Conservation (phyloP, 495 filamentous ascomycete genomes). For the Aspergillus panamensis region DNA sequence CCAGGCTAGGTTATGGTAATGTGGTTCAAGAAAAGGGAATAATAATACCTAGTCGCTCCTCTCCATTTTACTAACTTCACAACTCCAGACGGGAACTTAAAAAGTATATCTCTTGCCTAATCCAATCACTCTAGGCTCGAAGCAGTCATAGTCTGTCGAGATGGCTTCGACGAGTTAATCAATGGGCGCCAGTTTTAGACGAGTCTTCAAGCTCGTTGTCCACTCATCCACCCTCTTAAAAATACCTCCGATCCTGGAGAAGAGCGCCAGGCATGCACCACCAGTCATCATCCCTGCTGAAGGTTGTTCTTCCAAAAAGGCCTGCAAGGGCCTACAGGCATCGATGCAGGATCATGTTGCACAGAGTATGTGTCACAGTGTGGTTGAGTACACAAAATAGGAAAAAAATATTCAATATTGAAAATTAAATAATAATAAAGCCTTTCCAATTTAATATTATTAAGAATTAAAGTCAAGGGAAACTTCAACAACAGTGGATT, state of each 20-base stretch:
- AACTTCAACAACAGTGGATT: background rate
- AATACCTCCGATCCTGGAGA: conserved; percentile 10
- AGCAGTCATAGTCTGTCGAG: background rate
- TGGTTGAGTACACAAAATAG: background rate
- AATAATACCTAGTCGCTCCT: too few relatives aligned
- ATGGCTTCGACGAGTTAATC: background rate
- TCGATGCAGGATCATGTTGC: conserved; percentile 12
- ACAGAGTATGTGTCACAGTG: conserved; percentile 17
- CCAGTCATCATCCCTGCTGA: conserved; percentile 9
- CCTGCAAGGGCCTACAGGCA: conserved; percentile 19
- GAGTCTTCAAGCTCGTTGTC: background rate
- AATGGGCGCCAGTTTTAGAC: background rate
- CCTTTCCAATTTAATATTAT: background rate
- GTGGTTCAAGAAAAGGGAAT: too few relatives aligned
- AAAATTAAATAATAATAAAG: background rate
- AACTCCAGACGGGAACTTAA: too few relatives aligned
- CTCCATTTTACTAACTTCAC: too few relatives aligned
- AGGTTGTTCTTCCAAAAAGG: conserved; percentile 9
- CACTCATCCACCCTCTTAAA: background rate
- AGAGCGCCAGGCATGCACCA: conserved; percentile 8
- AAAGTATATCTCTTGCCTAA: background rate
- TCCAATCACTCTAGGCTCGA: background rate
- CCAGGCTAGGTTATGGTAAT: too few relatives aligned
- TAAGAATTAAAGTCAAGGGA: background rate
- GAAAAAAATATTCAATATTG: background rate